These are phyloP conservation scores for Fusarium cyanostomum DNA, from an alignment of 2,329 filamentous ascomycete genomes.

Conservation along the genomic window DNA sequence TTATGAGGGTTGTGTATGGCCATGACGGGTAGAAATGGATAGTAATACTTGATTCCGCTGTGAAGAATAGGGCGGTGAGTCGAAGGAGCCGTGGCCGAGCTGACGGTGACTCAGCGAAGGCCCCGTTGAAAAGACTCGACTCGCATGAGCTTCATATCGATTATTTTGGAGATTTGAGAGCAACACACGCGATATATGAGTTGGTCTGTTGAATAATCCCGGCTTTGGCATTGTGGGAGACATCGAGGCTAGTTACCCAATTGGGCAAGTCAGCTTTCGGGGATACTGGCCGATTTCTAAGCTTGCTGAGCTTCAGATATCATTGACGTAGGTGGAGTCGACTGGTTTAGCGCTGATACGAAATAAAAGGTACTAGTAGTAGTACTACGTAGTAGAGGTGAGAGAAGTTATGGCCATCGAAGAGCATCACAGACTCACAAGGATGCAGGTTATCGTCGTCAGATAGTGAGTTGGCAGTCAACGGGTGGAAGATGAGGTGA, in stretches of 20 bases:
- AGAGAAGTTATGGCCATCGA: too few relatives aligned
- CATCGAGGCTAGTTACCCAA: slow-evolving; percentile 13
- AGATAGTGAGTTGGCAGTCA: slow-evolving; percentile 4
- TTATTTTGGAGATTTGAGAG: not conserved
- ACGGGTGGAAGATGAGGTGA: slow-evolving; percentile 1
- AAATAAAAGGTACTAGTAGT: not conserved
- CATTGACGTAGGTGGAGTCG: slow-evolving; percentile 18
- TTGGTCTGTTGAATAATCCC: not conserved
- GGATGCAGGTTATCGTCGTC: too few relatives aligned
- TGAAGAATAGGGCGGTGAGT: not conserved
- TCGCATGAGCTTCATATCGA: not conserved
- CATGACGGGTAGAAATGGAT: not conserved
- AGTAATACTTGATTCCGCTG: not conserved
- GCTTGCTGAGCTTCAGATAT: not conserved
- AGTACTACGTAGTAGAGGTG: too few relatives aligned
- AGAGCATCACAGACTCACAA: too few relatives aligned
- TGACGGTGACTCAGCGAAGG: slow-evolving; percentile 10
- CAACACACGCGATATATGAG: not conserved
- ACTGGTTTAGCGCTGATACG: slow-evolving; percentile 34
- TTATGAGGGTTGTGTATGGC: not conserved
- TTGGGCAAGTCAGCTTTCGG: slow-evolving; percentile 25
- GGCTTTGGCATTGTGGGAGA: slow-evolving; percentile 10
- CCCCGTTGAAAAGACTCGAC: not conserved
- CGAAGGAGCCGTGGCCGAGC: not conserved
- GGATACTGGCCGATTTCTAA: slow-evolving; percentile 35